phyloP scores from a whole-genome alignment of 2,329 filamentous ascomycete genomes.

The Botrytis paeoniae region DNA sequence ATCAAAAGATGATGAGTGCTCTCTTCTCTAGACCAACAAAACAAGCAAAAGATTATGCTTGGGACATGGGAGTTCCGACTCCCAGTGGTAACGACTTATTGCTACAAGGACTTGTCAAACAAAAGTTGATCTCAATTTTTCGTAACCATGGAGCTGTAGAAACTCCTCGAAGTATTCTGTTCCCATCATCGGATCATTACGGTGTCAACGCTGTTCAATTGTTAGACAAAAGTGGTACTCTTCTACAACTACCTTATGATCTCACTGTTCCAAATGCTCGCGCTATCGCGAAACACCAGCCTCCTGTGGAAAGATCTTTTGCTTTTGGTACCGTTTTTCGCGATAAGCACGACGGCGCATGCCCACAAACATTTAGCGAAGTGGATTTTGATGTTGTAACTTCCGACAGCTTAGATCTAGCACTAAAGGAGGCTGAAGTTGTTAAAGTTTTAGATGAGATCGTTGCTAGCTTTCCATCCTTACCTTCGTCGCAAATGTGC shows the following conservation, averaged over 20 bases:
- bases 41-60: constrained; percentile 76
- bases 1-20: constrained; percentile 82
- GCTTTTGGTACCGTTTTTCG: constrained; percentile 87
- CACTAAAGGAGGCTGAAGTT: constrained; percentile 87
- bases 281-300: constrained; percentile 70
- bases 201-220: constrained; percentile 70
- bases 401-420: constrained; percentile 72
- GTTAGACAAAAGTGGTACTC: constrained; percentile 78
- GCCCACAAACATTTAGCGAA: constrained; percentile 79
- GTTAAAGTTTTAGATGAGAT: constrained; percentile 95
- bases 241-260: constrained; percentile 92
- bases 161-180: constrained; percentile 67
- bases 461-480: constrained; percentile 72
- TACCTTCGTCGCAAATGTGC: constrained; percentile 71
- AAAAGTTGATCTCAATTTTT: constrained; percentile 74
- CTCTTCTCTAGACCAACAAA: constrained; percentile 71
- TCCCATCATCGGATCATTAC: constrained; percentile 81
- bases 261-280: constrained; percentile 86
- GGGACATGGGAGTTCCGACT: constrained; percentile 65
- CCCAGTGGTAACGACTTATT: constrained; percentile 59
- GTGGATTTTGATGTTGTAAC: constrained; percentile 98
- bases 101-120: constrained; percentile 70
- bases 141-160: constrained; percentile 87
- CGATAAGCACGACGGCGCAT: constrained; percentile 72
- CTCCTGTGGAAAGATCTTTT: constrained; percentile 71